Evolutionary conservation across 2,329 filamentous ascomycete species (phyloP).

Genomic region (Cytospora mali): DNA sequence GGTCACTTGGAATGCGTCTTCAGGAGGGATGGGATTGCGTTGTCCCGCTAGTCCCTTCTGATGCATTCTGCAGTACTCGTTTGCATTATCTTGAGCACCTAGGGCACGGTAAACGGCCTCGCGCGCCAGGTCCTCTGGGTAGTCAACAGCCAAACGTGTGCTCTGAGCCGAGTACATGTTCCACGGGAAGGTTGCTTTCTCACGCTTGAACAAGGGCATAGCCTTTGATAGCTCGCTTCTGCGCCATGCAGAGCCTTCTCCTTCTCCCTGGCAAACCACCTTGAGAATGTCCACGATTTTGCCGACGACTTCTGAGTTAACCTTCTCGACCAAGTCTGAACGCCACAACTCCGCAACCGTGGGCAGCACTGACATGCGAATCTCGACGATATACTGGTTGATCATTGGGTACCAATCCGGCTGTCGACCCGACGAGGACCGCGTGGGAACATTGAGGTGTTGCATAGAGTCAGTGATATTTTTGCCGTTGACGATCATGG

Average conservation of each 20-base stretch:
- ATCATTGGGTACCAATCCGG: conserved; percentile 48
- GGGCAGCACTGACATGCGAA: conserved; percentile 79
- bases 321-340: conserved; percentile 79
- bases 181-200: conserved; percentile 52
- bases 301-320: conserved; percentile 74
- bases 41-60: conserved; percentile 58
- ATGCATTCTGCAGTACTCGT: conserved; percentile 75
- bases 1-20: conserved; percentile 51
- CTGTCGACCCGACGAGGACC: conserved; percentile 44
- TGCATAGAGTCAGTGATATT: conserved; percentile 76
- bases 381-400: conserved; percentile 81
- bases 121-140: conserved; percentile 63
- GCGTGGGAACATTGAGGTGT: conserved; percentile 46
- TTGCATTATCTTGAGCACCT: conserved; percentile 60
- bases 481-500: conserved; percentile 75
- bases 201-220: conserved; percentile 47
- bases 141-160: conserved; percentile 42
- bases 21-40: conserved; percentile 67
- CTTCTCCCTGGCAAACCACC: conserved; percentile 74
- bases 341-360: conserved; percentile 81
- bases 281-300: conserved; percentile 83
- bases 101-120: conserved; percentile 86
- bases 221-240: conserved; percentile 55
- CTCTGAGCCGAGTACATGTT: conserved; percentile 39
- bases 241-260: conserved; percentile 67